Evolutionary conservation across 2,329 filamentous ascomycete genomes (phyloP), one percentile per base, ranked within the genome.

Genomic region (Orbilia brochopaga): DNA sequence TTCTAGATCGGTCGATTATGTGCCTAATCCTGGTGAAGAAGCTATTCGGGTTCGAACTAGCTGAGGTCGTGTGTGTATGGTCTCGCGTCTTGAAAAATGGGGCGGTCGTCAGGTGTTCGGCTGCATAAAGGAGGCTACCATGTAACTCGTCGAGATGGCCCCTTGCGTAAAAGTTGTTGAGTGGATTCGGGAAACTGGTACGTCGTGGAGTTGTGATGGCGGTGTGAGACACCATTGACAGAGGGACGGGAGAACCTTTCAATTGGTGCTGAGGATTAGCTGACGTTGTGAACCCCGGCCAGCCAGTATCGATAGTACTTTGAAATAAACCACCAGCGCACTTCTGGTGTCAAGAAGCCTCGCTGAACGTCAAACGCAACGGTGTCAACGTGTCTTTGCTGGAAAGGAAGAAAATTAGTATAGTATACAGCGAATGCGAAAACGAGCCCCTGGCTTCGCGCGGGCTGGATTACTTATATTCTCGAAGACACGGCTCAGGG

Each of bases 21-120:
- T n/a, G n/a, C n/a, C n/a, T n/a, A 37, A 15, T 15, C 35, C 35
- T 7, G 35, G 35, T 37, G 35, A 37, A 7, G 35, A 37, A 7
- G 35, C 7, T 37, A 37, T 15, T 37, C 5, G 8, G 19, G 3
- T 21, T 48, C 2, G 5, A 21, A 11, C 44, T 23, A 23, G 44
- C 44, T 23, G 44, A 23, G n/a, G 17, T 17, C 44, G 19, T 48
- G 2, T 21, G 44, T n/a, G n/a, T n/a, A 48, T 48, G n/a, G 11
- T 2, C n/a, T n/a, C n/a, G 21, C 19, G 19, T 48, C 44, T 48
- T 15, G 44, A 21, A 48, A 21, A 48, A 21, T 48, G 17, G n/a
- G 19, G 44, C 19, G 44, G 44, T 48, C 17, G 44, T 48, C 44
- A 48, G n/a, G 44, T 48, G 44, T 48, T 10, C 44, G 8, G 44